phyloP scores from a whole-genome alignment of 768 basidiomycete genomes.

The Tulasnella sp. region DNA sequence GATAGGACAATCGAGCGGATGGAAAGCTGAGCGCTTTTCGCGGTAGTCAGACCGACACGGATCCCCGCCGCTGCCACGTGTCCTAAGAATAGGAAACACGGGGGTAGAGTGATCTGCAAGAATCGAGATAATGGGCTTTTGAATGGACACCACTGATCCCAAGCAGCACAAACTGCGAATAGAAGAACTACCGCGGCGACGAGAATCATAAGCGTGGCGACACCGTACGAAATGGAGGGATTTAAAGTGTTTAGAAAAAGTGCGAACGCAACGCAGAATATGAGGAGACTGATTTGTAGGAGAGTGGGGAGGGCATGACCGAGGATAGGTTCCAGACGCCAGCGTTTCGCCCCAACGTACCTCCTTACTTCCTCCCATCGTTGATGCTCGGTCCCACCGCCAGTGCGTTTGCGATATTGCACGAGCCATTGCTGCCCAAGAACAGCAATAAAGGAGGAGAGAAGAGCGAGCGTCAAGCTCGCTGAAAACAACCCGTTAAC shows the following conservation, averaged over 20 bases:
- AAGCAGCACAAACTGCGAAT: background rate
- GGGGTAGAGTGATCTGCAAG: background rate
- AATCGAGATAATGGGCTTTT: background rate
- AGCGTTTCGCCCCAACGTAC: background rate
- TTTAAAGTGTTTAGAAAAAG: background rate
- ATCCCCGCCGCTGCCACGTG: no score
- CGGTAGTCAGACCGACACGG: no score
- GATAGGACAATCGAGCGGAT: no score
- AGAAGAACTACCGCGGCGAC: background rate
- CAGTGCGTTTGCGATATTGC: background rate
- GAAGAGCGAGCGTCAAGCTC: background rate
- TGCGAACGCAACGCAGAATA: background rate
- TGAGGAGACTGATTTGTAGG: background rate
- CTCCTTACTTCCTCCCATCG: background rate
- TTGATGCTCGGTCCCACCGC: background rate
- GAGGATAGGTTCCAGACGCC: background rate
- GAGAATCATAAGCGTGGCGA: background rate
- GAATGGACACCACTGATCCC: slow-evolving; percentile 1
- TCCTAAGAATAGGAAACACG: background rate
- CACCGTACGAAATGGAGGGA: background rate
- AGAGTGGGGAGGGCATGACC: background rate
- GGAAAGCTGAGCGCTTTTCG: no score
- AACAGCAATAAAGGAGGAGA: background rate
- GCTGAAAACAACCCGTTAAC: background rate
- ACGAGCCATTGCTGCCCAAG: background rate